Base-by-base conservation (phyloP, 2,329 filamentous ascomycete genomes). In the Lachnum nothofagi region DNA sequence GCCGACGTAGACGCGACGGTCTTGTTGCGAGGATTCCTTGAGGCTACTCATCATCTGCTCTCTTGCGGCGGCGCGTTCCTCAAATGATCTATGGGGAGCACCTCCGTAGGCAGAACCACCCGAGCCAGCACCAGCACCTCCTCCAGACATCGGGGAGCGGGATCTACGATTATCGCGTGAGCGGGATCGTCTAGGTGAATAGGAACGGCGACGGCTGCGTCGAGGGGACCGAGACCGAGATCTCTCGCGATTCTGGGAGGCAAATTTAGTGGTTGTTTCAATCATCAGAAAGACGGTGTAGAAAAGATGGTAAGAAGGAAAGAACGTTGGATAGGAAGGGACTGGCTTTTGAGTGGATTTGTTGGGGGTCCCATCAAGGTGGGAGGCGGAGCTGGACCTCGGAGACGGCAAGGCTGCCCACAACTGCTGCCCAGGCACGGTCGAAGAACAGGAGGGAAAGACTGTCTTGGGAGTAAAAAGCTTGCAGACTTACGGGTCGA, bases 1-100 rank as follows among this genome's bases (percentile, higher is more conserved):
- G 72, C 93, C 93, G 69, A 98, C 93, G 70, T 98, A 98, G 81
- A 98, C 93, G 60, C 93, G 91, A 67, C 93, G 91, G 78, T 98
- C 93, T 74, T 98, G 93, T 70, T 97, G 93, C 54, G 93, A 97
- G 39, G 88, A 86, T 67, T 97, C 93, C 67, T 90, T 85, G 63
- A 96, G 85, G 67, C 82, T 90, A 72, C 83, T 86, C 88, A 97
- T 94, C 89, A 95, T 96, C 69, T 90, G 85, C 72, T 95, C 90
- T 72, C 93, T 91, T 64, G 86, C 86, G 55, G 78, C 83, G 55
- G 81, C 76, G 64, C 90, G 84, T 65, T 95, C 90, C 70, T 97
- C 91, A 72, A 83, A 88, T 50, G 82, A 83, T 71, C 91, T 83
- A 70, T 85, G 82, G 63, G 80, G 78, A 64, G 78, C 79, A 68